A percentile compares a stretch with the other conserved stretches of the same genome.
Evolutionary conservation across 1,284 basidiomycete species (phyloP).

Genomic region (Ustilago bromivora): DNA sequence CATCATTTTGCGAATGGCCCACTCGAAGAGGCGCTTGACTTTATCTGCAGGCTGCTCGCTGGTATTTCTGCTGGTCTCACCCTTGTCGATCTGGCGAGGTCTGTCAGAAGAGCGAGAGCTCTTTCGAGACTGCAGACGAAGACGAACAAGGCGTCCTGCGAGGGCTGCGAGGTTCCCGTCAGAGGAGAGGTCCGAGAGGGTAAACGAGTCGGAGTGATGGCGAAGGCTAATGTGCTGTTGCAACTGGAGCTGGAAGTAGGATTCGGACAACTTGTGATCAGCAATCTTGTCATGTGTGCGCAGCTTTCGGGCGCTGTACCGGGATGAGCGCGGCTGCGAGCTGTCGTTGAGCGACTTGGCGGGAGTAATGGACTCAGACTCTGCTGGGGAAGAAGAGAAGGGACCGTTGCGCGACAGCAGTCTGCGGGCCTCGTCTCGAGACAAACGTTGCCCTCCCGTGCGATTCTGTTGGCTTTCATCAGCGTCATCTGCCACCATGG

Average conservation of each 20-base stretch:
- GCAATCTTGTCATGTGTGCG: constrained; percentile 34
- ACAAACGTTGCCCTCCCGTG: constrained; percentile 9
- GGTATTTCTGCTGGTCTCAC: not conserved
- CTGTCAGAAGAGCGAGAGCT: constrained; percentile 7
- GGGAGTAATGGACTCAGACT: not conserved
- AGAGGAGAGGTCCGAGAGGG: constrained; percentile 13
- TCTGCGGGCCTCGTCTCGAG: constrained; percentile 25
- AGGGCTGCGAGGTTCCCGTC: constrained; percentile 17
- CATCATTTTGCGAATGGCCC: constrained; percentile 51
- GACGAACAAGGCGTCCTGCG: constrained; percentile 30
- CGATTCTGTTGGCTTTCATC: not conserved
- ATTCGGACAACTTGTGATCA: constrained; percentile 35
- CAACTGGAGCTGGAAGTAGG: constrained; percentile 46
- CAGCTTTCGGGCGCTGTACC: constrained; percentile 14
- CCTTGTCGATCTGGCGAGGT: not conserved
- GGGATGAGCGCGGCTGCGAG: constrained; percentile 7
- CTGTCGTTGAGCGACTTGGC: not conserved
- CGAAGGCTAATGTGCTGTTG: constrained; percentile 35
- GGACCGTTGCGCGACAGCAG: constrained; percentile 13
- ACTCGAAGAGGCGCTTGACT: constrained; percentile 35
- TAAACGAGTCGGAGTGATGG: constrained; percentile 13
- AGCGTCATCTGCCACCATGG: not conserved
- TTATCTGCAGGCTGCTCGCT: constrained; percentile 31
- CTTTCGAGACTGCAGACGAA: constrained; percentile 28
- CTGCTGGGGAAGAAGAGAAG: constrained; percentile 5